Base-by-base conservation (phyloP, 1,284 basidiomycete species). In the Blastosporella zonata region DNA sequence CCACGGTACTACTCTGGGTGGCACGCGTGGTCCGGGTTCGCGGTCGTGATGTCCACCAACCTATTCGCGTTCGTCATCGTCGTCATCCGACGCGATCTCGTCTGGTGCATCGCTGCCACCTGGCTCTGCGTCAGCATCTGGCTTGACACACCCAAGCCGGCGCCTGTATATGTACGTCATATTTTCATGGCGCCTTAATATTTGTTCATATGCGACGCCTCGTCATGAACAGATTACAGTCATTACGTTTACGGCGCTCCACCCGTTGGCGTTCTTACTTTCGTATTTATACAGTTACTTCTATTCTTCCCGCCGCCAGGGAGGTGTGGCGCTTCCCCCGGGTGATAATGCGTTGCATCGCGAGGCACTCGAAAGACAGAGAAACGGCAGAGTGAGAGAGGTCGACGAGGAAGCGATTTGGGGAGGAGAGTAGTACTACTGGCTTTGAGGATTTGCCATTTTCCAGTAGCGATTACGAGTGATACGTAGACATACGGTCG, bases 121-220 rank as follows among this genome's bases (percentile, higher is more conserved):
- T 89, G 86, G 87, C 74, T 87, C 20, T 81, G 77, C 49, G 67
- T 82, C 12, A 79, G 78, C 53, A 67, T 87, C 2, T 87, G 82
- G 82, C 64, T 66, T n/a, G 64, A 71, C 7, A 62, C 69, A 22
- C 82, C 81, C 0, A 87, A 87, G 54, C 81, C 83, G 1, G 69
- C 71, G 8, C 72, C 77, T 2, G 78, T 88, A 17, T 77, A 77
- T 54, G 85, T 87, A 57, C 29, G 82, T 72, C 22, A 34, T 21
- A 3, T 28, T 21, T 43, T 23, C 28, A 6, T 34, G 8, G 3
- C 29, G 29, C 13, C 29, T 27, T 31, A 31, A 15, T 34, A 17
- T 34, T 6, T 15, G 17, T 9, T 18, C 33, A 18, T 18, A 22
- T 22, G 22, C 21, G 17, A 20, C 10, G 9, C 1, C 9, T 29